phyloP scores from a whole-genome alignment of 2,329 filamentous ascomycete genomes.

The Stemphylium lycopersici region DNA sequence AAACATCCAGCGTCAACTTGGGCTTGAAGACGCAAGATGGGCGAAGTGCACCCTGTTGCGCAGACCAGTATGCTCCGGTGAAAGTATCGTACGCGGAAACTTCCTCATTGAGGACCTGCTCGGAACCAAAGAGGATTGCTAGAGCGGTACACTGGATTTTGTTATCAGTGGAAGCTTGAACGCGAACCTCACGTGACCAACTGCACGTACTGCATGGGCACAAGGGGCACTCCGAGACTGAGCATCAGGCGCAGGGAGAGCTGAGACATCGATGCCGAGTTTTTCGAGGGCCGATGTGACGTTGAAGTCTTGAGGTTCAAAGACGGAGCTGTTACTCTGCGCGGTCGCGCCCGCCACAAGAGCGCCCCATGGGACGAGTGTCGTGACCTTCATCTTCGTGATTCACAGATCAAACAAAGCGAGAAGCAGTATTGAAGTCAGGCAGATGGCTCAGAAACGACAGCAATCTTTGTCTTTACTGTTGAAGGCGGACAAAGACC shows the following conservation, averaged over 20 bases:
- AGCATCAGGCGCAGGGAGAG: not conserved
- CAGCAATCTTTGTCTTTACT: not conserved
- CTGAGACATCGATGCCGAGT: slow-evolving; percentile 1
- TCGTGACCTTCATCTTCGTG: not conserved
- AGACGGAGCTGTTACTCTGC: not conserved
- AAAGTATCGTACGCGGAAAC: slow-evolving; percentile 13
- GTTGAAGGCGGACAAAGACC: not conserved
- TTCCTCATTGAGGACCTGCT: slow-evolving; percentile 10
- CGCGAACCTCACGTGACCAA: not conserved
- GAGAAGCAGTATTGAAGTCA: not conserved
- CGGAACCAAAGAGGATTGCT: slow-evolving; percentile 17
- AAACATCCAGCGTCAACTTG: slow-evolving; percentile 13
- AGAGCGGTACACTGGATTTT: slow-evolving; percentile 22
- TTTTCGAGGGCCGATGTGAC: slow-evolving; percentile 1
- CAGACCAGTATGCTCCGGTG: slow-evolving; percentile 28
- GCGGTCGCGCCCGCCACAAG: not conserved
- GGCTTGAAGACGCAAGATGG: slow-evolving; percentile 34
- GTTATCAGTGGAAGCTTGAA: not conserved
- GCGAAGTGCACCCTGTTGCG: slow-evolving; percentile 25
- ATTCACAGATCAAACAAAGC: too few relatives aligned
- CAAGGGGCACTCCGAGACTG: not conserved
- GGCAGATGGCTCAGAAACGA: too few relatives aligned
- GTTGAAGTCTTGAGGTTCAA: slow-evolving; percentile 11
- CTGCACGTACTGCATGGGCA: slow-evolving; percentile 1
- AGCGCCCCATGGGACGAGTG: not conserved